These are phyloP conservation scores for Carex parvula DNA, from an alignment of 176 grass and related monocot species.

Conservation along the genomic window DNA sequence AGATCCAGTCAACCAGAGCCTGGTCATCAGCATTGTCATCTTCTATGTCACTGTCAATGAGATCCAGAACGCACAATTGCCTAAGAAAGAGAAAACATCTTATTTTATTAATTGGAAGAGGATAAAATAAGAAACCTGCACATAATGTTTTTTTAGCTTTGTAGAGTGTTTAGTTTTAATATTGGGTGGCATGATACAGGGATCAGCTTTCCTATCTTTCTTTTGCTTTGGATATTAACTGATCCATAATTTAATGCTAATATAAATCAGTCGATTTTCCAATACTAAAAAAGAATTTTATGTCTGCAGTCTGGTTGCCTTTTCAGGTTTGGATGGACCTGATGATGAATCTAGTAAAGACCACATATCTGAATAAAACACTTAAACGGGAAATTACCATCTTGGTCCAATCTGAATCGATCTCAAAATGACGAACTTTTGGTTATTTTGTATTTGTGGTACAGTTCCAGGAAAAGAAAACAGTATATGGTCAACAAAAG, in stretches of 20 bases:
- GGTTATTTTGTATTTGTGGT: neutral
- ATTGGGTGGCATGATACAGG: neutral
- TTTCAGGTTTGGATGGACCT: neutral
- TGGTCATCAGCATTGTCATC: slow-evolving; percentile 39
- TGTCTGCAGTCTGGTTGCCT: neutral
- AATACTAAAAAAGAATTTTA: neutral
- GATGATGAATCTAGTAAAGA: neutral
- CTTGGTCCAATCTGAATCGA: neutral
- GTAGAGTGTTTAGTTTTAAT: neutral
- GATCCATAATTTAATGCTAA: neutral
- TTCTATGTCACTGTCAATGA: slow-evolving; percentile 64
- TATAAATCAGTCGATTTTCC: neutral
- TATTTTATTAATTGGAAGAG: neutral
- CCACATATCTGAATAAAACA: neutral
- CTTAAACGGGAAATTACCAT: neutral
- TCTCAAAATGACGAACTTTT: neutral
- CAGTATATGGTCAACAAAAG: neutral
- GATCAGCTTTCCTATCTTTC: neutral
- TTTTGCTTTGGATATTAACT: neutral
- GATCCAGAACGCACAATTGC: slow-evolving; percentile 54
- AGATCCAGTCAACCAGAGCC: slow-evolving; percentile 54
- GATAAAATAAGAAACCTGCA: neutral
- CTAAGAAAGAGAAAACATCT: slow-evolving; percentile 29
- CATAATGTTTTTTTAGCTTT: neutral
- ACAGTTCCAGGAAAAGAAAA: slow-evolving; percentile 2